Evolutionary conservation across 148 eudicot species (phyloP).

Genomic region (Persicaria maculosa): DNA sequence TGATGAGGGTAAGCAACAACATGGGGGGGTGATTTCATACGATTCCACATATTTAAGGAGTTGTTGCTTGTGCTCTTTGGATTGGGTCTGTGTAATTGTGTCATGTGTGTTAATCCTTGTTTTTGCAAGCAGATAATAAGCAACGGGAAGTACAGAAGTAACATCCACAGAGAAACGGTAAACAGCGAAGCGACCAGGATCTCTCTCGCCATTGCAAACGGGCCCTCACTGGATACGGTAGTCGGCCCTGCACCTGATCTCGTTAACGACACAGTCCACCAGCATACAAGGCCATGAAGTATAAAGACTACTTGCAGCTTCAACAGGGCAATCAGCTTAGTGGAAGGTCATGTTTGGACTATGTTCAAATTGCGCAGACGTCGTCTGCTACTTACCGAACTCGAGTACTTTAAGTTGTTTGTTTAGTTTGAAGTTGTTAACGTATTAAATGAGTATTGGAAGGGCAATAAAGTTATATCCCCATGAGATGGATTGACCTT

Average conservation of each 20-base stretch:
- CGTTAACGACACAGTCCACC: constrained; percentile 1
- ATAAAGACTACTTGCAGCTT: constrained; percentile 17
- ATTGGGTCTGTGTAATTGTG: too few relatives aligned
- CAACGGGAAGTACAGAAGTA: constrained; percentile 37
- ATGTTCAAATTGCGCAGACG: background rate
- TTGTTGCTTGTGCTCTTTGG: background rate
- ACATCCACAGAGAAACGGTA: constrained; percentile 29
- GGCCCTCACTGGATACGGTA: constrained; percentile 23
- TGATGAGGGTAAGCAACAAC: too few relatives aligned
- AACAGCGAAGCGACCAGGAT: constrained; percentile 27
- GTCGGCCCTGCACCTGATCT: constrained; percentile 19
- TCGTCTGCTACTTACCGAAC: background rate
- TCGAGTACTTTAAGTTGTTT: background rate
- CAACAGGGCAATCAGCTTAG: constrained; percentile 16
- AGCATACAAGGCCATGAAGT: constrained; percentile 20
- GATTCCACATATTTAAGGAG: too few relatives aligned
- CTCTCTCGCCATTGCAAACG: constrained; percentile 22
- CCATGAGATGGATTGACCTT: too few relatives aligned
- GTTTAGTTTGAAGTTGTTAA: background rate
- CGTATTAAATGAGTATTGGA: too few relatives aligned
- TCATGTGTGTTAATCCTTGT: too few relatives aligned
- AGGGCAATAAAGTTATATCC: too few relatives aligned
- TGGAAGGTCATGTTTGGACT: constrained; percentile 17
- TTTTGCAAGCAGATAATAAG: constrained; percentile 22
- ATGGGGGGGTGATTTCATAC: too few relatives aligned